A percentile compares a stretch with the other conserved stretches of the same genome.
These are phyloP conservation scores for Metschnikowia aberdeeniae DNA, from an alignment of 805 yeast genomes.

Conservation along the genomic window DNA sequence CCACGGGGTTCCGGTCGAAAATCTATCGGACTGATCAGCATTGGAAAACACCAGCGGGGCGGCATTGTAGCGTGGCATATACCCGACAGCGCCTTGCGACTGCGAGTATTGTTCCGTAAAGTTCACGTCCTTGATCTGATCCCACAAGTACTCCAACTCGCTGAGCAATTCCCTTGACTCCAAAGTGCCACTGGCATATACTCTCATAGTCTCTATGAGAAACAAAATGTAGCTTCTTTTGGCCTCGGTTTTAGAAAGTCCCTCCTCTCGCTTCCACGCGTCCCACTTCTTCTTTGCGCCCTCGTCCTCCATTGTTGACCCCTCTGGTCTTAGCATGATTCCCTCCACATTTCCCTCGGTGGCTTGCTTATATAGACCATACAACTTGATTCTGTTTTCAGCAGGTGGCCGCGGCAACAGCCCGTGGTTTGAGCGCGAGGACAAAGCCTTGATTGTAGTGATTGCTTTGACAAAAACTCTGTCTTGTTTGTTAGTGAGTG, in stretches of 20 bases:
- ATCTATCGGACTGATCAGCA: conserved; percentile 30
- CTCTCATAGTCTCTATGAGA: conserved; percentile 67
- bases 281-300: conserved; percentile 75
- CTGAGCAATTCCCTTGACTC: conserved; percentile 62
- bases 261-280: conserved; percentile 78
- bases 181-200: conserved; percentile 61
- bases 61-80: conserved; percentile 6
- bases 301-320: conserved; percentile 56
- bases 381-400: conserved; percentile 60
- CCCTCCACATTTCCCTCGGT: conserved; percentile 81
- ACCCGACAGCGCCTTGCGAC: background rate
- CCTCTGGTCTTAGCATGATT: conserved; percentile 62
- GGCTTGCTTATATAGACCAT: conserved; percentile 85
- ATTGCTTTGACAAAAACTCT: conserved; percentile 81
- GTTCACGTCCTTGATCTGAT: conserved; percentile 54
- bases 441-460: conserved; percentile 68
- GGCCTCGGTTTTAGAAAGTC: conserved; percentile 65
- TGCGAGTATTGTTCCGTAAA: conserved; percentile 24
- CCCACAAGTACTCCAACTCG: conserved; percentile 74
- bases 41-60: conserved; percentile 15
- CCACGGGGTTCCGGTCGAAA: conserved; percentile 35
- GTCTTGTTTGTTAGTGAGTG: conserved; percentile 39
- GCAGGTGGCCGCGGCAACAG: conserved; percentile 75
- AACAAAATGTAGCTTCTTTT: conserved; percentile 65
- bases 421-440: conserved; percentile 58